These are phyloP conservation scores for Trypanosoma avium DNA, from an alignment of 208 protist genomes.

Conservation along the genomic window DNA sequence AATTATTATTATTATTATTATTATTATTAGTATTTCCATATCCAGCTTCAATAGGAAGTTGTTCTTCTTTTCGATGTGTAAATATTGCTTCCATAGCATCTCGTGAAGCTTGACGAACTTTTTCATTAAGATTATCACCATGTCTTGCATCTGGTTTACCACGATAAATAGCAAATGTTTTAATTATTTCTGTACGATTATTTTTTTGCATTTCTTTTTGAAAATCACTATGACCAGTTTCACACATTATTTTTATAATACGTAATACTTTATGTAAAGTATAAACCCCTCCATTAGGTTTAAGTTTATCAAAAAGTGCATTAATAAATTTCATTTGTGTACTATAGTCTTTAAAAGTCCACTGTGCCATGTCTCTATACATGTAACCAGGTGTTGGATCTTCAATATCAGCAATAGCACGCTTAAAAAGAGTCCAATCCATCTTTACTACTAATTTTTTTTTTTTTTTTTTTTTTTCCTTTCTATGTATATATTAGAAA, in stretches of 20 bases:
- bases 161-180: conserved; percentile 46
- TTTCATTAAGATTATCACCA: conserved; percentile 63
- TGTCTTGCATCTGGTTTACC: conserved; percentile 40
- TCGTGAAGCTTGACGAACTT: conserved; percentile 49
- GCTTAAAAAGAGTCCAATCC: conserved; percentile 48
- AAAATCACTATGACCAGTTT: conserved; percentile 67
- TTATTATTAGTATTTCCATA: conserved; percentile 19
- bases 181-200: conserved; percentile 26
- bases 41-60: background rate
- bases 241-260: conserved; percentile 60
- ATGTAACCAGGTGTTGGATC: conserved; percentile 59
- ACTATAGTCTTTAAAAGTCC: conserved; percentile 40
- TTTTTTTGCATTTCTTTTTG: conserved; percentile 53
- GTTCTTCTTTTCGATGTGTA: conserved; percentile 21
- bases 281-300: conserved; percentile 30
- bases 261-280: conserved; percentile 66
- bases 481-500: background rate
- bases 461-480: background rate
- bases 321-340: conserved; percentile 46
- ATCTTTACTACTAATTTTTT: conserved; percentile 11
- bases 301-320: conserved; percentile 44
- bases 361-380: conserved; percentile 53
- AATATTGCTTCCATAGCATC: conserved; percentile 57
- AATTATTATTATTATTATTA: background rate
- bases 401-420: conserved; percentile 42